A percentile compares a stretch with the other conserved stretches of the same genome.
These are phyloP conservation scores for Boletales sp. DNA, from an alignment of 768 basidiomycete genomes.

Conservation along the genomic window DNA sequence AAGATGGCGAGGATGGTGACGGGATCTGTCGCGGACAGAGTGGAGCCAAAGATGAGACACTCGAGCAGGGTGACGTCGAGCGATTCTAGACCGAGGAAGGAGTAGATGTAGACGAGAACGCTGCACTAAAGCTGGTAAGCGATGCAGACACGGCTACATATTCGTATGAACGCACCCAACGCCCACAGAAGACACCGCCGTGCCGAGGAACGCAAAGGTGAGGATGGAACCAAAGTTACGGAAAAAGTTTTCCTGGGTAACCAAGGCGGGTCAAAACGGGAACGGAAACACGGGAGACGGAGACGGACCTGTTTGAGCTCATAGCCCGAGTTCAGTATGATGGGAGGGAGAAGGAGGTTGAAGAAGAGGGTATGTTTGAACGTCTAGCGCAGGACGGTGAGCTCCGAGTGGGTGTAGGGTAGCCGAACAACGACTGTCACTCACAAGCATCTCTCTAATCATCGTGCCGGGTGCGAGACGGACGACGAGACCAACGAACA, in stretches of 20 bases:
- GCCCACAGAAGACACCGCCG: conserved; percentile 93
- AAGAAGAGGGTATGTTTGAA: conserved; percentile 98
- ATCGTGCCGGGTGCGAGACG: conserved; percentile 88
- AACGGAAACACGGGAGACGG: not conserved
- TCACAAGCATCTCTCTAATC: conserved; percentile 96
- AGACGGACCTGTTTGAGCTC: conserved; percentile 86
- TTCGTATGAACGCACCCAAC: conserved; percentile 67
- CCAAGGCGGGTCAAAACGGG: not conserved
- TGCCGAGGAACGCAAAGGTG: conserved; percentile 90
- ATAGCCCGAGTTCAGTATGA: conserved; percentile 97
- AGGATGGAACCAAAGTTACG: conserved; percentile 97
- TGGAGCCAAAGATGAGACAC: conserved; percentile 94
- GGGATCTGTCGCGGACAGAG: conserved; percentile 95
- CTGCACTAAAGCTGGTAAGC: conserved; percentile 59
- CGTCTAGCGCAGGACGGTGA: conserved; percentile 50
- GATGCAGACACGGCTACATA: not conserved
- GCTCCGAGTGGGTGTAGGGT: not conserved
- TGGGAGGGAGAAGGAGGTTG: conserved; percentile 96
- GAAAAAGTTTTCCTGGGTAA: conserved; percentile 89
- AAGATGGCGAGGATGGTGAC: conserved; percentile 98
- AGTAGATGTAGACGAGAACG: conserved; percentile 91
- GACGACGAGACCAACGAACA: conserved; percentile 91
- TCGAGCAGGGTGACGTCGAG: conserved; percentile 84
- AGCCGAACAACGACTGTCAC: conserved; percentile 26
- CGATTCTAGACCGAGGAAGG: conserved; percentile 87